Evolutionary conservation across 2,329 filamentous ascomycete genomes (phyloP).

Genomic region (Fusarium subglutinans): DNA sequence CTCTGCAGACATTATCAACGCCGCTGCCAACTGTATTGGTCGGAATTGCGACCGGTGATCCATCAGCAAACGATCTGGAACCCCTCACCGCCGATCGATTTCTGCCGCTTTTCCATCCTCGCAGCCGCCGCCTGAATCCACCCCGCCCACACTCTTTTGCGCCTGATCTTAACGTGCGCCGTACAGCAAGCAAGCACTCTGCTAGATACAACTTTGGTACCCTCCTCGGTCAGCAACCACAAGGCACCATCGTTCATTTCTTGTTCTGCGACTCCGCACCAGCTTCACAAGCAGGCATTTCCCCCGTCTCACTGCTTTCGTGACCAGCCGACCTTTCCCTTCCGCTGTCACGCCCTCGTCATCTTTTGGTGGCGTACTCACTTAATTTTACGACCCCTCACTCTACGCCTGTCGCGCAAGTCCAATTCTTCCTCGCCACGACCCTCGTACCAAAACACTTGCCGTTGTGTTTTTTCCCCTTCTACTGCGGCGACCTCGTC

Average conservation of each 20-base stretch:
- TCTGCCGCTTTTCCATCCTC: constrained; percentile 40
- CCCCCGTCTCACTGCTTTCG: constrained; percentile 43
- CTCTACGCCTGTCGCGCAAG: constrained; percentile 38
- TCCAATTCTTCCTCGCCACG: constrained; percentile 43
- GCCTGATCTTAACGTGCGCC: constrained; percentile 42
- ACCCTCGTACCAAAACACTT: constrained; percentile 37
- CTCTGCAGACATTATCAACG: constrained; percentile 5
- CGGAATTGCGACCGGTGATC: constrained; percentile 25
- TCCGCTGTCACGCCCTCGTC: constrained; percentile 40
- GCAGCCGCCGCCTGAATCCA: constrained; percentile 35
- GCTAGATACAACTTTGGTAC: constrained; percentile 39
- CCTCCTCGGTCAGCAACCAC: constrained; percentile 40
- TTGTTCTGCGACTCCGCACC: constrained; percentile 36
- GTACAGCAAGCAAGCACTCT: constrained; percentile 26
- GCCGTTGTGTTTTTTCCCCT: constrained; percentile 23
- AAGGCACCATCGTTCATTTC: constrained; percentile 28
- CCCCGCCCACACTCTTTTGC: constrained; percentile 41
- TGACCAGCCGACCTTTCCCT: constrained; percentile 38
- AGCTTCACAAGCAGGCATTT: constrained; percentile 36
- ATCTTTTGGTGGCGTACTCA: constrained; percentile 40
- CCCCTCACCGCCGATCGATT: constrained; percentile 45
- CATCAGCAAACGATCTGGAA: constrained; percentile 41
- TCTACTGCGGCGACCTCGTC: constrained; percentile 34
- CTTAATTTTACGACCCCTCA: constrained; percentile 39
- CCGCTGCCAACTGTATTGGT: constrained; percentile 26